Evolutionary conservation across 169 alveolate species (phyloP).

Genomic region (Sarcocystis neurona): DNA sequence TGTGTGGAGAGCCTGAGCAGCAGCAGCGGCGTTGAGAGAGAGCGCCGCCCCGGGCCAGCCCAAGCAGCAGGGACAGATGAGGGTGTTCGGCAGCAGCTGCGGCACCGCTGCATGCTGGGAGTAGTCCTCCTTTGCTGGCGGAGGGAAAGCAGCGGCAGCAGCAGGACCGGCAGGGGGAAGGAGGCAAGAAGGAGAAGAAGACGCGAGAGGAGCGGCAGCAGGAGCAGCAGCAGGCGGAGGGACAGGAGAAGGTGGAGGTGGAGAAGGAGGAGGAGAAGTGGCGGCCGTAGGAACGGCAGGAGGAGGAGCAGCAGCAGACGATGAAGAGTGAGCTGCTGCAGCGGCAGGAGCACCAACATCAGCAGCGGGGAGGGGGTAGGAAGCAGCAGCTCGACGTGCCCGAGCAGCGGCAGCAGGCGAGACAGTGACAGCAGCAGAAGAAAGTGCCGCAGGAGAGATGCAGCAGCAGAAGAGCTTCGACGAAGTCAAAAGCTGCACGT

Average conservation of each 20-base stretch:
- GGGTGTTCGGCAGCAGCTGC: constrained; percentile 12
- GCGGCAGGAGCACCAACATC: neutral
- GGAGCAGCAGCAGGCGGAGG: neutral
- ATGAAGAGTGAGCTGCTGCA: neutral
- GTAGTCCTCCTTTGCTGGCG: neutral
- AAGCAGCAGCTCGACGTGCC: neutral
- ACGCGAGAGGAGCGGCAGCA: neutral
- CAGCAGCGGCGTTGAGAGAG: constrained; percentile 18
- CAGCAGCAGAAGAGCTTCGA: constrained; percentile 56
- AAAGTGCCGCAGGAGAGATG: neutral
- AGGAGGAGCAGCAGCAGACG: neutral
- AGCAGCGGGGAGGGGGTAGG: neutral
- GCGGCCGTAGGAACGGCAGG: neutral
- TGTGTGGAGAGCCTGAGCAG: constrained; percentile 38
- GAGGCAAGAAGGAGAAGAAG: neutral
- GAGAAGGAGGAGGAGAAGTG: neutral
- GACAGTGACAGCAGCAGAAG: neutral
- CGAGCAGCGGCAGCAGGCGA: neutral
- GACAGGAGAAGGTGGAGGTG: neutral
- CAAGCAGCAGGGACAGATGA: constrained; percentile 55
- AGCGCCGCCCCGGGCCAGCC: constrained; percentile 63
- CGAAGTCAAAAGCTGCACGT: constrained; percentile 61
- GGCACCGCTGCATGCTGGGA: neutral
- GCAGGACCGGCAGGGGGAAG: neutral
- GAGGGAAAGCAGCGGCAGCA: neutral